A percentile compares a stretch with the other conserved stretches of the same genome.
Conservation (phyloP, 441 rosid species). For the Erodium chrysanthum region DNA sequence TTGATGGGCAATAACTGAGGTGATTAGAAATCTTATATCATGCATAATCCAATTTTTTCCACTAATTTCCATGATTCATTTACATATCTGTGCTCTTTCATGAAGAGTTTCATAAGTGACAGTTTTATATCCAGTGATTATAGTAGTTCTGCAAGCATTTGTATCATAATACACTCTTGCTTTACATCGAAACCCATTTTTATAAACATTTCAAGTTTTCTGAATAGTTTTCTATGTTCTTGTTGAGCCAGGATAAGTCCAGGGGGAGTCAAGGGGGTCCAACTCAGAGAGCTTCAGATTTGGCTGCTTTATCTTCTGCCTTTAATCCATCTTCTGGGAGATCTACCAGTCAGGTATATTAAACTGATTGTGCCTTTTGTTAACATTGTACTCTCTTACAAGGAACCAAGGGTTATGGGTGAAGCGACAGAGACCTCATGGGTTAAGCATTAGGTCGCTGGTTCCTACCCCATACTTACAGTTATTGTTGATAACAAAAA, state of each 20-base stretch:
- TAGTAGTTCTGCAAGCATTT: background rate
- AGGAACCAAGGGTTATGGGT: too few species aligned
- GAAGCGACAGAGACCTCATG: too few species aligned
- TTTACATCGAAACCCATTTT: background rate
- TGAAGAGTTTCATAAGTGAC: background rate
- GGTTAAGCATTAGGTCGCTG: too few species aligned
- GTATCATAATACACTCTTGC: background rate
- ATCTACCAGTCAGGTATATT: slow-evolving; percentile 39
- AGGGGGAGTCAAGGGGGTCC: slow-evolving; percentile 73
- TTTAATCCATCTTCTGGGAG: slow-evolving; percentile 60
- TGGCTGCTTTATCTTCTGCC: slow-evolving; percentile 89
- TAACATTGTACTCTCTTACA: background rate
- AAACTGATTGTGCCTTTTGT: background rate
- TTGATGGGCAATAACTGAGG: background rate
- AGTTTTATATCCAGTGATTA: background rate
- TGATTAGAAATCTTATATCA: background rate
- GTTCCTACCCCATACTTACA: too few species aligned
- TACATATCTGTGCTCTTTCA: background rate
- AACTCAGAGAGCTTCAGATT: slow-evolving; percentile 96
- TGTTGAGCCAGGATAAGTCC: slow-evolving; percentile 58
- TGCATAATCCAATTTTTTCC: background rate
- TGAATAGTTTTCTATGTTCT: slow-evolving; percentile 14
- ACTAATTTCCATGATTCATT: background rate
- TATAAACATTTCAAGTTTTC: background rate
- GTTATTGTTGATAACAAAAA: too few species aligned